Percentiles rank a stretch among this genome's conserved stretches.
phyloP scores from a whole-genome alignment of 139 green algal genomes.

The Ettlia oleoabundans region DNA sequence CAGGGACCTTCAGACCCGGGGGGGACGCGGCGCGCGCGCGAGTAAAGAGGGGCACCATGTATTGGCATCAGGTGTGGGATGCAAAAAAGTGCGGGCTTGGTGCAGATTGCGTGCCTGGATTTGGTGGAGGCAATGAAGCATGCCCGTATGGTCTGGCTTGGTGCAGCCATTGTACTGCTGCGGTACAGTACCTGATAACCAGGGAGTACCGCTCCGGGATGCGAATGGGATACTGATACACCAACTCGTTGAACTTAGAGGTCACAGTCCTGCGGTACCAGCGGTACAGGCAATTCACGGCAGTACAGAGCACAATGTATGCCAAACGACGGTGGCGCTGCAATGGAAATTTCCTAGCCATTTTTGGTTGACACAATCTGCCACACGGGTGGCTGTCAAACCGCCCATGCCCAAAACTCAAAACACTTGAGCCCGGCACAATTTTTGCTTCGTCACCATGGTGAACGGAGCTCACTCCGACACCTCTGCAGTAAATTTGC shows the following conservation, averaged over 20 bases:
- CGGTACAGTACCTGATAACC: constrained; percentile 85
- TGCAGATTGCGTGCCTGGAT: neutral
- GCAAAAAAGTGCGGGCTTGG: neutral
- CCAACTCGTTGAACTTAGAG: constrained; percentile 98
- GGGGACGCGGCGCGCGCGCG: too few species aligned
- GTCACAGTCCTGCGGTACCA: constrained; percentile 79
- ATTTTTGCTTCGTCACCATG: too few species aligned
- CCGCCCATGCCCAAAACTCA: too few species aligned
- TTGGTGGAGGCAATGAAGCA: neutral
- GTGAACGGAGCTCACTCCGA: neutral
- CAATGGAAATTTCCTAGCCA: too few species aligned
- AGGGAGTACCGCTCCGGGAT: constrained; percentile 98
- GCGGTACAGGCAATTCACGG: neutral
- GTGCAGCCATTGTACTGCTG: neutral
- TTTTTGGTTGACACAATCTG: too few species aligned
- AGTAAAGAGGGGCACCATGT: neutral
- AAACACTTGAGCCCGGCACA: too few species aligned
- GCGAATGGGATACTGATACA: constrained; percentile 99
- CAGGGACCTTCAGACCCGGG: constrained; percentile 55
- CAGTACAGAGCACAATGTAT: too few species aligned
- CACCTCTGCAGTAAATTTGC: neutral
- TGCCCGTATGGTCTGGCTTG: neutral
- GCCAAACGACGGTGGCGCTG: too few species aligned
- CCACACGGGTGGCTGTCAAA: too few species aligned
- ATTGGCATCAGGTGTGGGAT: too few species aligned